Evolutionary conservation across 306 rosid species (phyloP).

Genomic region (Datisca glomerata): DNA sequence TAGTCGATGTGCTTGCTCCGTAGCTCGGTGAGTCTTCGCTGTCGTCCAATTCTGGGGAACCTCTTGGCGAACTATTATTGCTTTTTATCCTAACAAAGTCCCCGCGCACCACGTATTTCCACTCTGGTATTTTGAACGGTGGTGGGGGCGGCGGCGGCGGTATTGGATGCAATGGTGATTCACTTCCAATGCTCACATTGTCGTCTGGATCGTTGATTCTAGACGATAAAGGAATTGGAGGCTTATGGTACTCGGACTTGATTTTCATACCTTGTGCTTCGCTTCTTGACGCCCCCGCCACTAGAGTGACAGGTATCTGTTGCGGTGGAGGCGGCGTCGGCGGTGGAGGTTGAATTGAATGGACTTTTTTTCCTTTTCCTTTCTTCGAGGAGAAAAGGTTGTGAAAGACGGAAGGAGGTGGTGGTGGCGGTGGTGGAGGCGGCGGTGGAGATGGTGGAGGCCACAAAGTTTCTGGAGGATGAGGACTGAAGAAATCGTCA

Average conservation of each 20-base stretch:
- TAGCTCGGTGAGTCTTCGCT: conserved; percentile 23
- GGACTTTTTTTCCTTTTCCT: conserved; percentile 24
- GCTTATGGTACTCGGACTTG: neutral
- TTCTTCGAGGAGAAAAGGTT: conserved; percentile 33
- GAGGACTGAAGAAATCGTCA: conserved; percentile 19
- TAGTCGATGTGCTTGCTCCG: conserved; percentile 4
- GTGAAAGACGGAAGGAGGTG: conserved; percentile 27
- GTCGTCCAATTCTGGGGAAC: conserved; percentile 38
- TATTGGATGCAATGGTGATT: conserved; percentile 34
- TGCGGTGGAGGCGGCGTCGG: conserved; percentile 2
- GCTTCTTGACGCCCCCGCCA: neutral
- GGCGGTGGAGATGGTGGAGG: conserved; percentile 15
- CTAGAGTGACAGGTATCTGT: neutral
- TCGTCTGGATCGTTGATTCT: conserved; percentile 16
- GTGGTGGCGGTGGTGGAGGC: conserved; percentile 18
- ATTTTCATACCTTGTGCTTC: neutral
- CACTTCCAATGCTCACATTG: conserved; percentile 19
- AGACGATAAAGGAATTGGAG: conserved; percentile 12
- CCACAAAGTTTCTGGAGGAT: conserved; percentile 12
- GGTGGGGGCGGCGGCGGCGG: conserved; percentile 64
- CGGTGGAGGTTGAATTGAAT: conserved; percentile 10
- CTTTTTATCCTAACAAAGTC: conserved; percentile 56
- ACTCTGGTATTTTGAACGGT: conserved; percentile 37
- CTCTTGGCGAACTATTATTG: conserved; percentile 33
- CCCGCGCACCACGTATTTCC: conserved; percentile 45